A percentile compares a stretch with the other conserved stretches of the same genome.
These are phyloP conservation scores for Auricularia sp. DNA, from an alignment of 768 basidiomycete genomes.

Conservation along the genomic window DNA sequence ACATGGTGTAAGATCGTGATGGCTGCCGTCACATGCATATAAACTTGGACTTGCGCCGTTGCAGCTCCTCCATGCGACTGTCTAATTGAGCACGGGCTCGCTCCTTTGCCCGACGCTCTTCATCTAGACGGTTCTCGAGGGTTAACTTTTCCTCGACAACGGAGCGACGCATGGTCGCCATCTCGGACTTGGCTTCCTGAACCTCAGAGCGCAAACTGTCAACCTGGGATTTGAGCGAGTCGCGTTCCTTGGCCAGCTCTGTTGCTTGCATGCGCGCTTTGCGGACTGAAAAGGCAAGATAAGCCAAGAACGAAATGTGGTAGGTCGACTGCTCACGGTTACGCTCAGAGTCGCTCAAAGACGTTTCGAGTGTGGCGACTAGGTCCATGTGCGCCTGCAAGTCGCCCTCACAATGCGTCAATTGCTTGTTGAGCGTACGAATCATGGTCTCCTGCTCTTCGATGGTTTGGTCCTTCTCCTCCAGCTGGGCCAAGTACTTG, in stretches of 20 bases:
- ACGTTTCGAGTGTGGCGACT: conserved; percentile 72
- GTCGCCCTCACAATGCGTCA: conserved; percentile 88
- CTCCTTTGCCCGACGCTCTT: conserved; percentile 83
- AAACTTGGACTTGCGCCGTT: conserved; percentile 84
- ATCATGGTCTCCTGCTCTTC: conserved; percentile 87
- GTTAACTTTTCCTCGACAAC: conserved; percentile 85
- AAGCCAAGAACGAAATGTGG: conserved; percentile 1
- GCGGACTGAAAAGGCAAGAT: conserved; percentile 44
- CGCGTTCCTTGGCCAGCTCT: conserved; percentile 79
- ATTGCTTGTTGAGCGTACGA: conserved; percentile 85
- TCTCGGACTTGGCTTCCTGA: conserved; percentile 68
- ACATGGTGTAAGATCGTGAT: neutral
- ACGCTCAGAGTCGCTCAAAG: conserved; percentile 85
- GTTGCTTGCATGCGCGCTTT: conserved; percentile 92
- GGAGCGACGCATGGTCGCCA: conserved; percentile 63
- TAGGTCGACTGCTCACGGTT: conserved; percentile 52
- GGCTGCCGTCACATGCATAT: conserved; percentile 54
- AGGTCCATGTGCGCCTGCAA: conserved; percentile 87
- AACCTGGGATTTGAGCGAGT: conserved; percentile 55
- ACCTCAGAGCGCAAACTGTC: conserved; percentile 64
- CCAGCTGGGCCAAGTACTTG: conserved; percentile 49
- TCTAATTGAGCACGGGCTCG: conserved; percentile 81
- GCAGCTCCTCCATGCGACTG: conserved; percentile 75
- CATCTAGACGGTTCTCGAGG: conserved; percentile 70
- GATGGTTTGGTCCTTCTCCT: conserved; percentile 64